Evolutionary conservation across 1,139 yeast species (phyloP), one percentile per base, ranked within the genome.

Genomic region (Kodamaea plutei): DNA sequence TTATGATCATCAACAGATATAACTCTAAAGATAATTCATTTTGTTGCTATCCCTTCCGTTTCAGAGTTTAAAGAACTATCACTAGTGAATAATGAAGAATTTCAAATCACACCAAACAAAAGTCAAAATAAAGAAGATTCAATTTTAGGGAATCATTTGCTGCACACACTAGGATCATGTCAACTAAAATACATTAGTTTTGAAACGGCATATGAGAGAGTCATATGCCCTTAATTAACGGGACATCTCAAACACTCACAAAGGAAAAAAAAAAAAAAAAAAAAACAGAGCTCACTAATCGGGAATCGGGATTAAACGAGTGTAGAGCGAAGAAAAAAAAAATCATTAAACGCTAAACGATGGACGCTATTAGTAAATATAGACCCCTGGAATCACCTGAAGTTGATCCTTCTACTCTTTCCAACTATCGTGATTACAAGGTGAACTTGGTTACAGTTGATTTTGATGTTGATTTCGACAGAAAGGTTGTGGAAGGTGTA

Each of bases 361-460:
- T 43, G 48, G 40, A 42, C 19, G 35, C 44, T 20, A 33, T 43
- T 27, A 32, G 36, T 10, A 26, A 29, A 9, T 52, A 53, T 36
- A 50, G 61, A 20, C 83, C 83, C 1, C 40, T 41, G 3, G 44
- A 40, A 13, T 67, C 76, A 2, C 83, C 87, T 1, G 85, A 79
- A 45, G 38, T 49, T 8, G 95, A 85, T 54, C 81, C 84, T 15
- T 80, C 91, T 11, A 84, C 95, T 4, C 60, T 72, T 16, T 85
- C 95, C 31, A 84, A 82, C 54, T 87, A 84, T 57, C 47, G 47
- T 20, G 48, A 63, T 27, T 81, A 83, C 49, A 45, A 58, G 6
- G 71, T 84, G 19, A 44, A 54, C 12, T 58, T 69, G 37, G 79
- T 93, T 1, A 52, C 51, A 4, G 61, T 87, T 33, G 60, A 69